Evolutionary conservation across 1,284 basidiomycete genomes (phyloP), one percentile per base, ranked within the genome.

Genomic region (Pseudozyma flocculosa): DNA sequence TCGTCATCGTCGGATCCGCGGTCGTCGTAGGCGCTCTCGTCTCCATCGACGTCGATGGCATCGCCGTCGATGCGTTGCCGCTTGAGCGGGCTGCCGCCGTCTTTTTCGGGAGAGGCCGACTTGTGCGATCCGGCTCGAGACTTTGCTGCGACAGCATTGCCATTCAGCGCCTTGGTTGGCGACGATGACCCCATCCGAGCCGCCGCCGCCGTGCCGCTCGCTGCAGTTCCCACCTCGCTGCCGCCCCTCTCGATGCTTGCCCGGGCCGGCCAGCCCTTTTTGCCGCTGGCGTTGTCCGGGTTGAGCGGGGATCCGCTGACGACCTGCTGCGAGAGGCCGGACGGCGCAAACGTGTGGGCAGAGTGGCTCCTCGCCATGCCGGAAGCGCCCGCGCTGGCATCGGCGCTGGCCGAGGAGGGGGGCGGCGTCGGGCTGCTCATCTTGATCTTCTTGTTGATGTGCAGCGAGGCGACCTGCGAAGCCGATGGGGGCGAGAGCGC

Each of bases 401-500:
- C 53, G 17, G 7, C 30, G 23, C 24, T 34, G 30, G 8, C 15
- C 11, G 21, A 15, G 3, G 48, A 37, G 0, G 62, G 64, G 2
- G 61, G 64, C 3, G 64, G 64, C 1, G 64, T 63, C 14, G 64
- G 61, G 1, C 51, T 57, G 40, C 51, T 61, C 4, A 56, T 68
- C 42, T 68, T 68, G 48, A 61, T 50, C 32, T 59, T 48, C 22
- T 68, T 68, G 39, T 52, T 61, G 55, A 66, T 61, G 14, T 56
- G 50, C 11, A 48, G 57, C 8, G 52, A 53, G 15, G 62, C 54
- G 15, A 60, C 9, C 2, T 53, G n/a, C 30, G 41, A 54, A 4
- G 57, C 46, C 7, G 58, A 55, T 0, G 55, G 42, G n/a, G 62
- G 62, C 37, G 58, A 58, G 39, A 43, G 51, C 8, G 49, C 58